Evolutionary conservation across 2,329 filamentous ascomycete species (phyloP).

Genomic region (Exophiala mesophila): DNA sequence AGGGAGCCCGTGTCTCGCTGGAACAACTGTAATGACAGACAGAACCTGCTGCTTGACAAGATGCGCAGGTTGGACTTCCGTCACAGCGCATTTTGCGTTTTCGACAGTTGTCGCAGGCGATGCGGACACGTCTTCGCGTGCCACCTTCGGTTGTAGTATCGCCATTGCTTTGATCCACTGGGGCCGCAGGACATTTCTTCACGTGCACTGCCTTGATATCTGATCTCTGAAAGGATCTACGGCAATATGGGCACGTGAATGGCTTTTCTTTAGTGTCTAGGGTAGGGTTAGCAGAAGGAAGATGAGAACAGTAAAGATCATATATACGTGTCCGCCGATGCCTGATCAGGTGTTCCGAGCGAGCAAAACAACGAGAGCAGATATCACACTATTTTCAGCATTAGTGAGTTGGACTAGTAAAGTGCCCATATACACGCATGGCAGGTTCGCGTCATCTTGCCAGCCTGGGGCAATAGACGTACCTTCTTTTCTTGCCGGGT

Average conservation of each 20-base stretch:
- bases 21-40: conserved; percentile 4
- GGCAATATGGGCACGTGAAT: conserved; percentile 8
- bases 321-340: conserved; percentile 11
- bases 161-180: conserved; percentile 1
- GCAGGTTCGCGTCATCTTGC: too few species aligned
- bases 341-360: conserved; percentile 13
- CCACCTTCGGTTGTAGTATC: neutral
- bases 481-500: conserved; percentile 13
- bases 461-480: neutral
- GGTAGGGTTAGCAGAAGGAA: neutral
- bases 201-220: conserved; percentile 12
- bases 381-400: conserved; percentile 18
- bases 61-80: conserved; percentile 24
- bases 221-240: conserved; percentile 11
- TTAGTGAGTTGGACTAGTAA: too few species aligned
- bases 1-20: neutral
- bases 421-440: too few species aligned
- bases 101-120: conserved; percentile 26
- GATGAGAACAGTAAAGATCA: neutral
- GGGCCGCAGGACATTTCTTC: conserved; percentile 9
- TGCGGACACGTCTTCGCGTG: conserved; percentile 21
- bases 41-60: conserved; percentile 5
- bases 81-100: conserved; percentile 27
- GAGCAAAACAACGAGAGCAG: conserved; percentile 12
- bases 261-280: conserved; percentile 17